Evolutionary conservation across 2,329 filamentous ascomycete genomes (phyloP), one percentile per base, ranked within the genome.

Genomic region (Penicillium brasilianum): DNA sequence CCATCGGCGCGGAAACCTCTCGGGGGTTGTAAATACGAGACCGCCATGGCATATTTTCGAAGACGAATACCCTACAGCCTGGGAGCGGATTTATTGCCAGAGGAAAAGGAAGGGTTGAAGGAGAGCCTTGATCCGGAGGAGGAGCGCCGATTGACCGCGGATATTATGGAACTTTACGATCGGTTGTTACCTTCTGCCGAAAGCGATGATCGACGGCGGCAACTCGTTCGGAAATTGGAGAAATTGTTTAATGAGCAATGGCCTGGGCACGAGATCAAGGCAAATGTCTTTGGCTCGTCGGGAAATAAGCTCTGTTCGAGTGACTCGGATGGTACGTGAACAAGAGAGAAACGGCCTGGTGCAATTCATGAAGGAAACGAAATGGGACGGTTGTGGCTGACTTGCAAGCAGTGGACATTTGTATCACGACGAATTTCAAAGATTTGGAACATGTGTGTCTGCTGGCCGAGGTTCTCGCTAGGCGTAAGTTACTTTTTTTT

Each of bases 251-350:
- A 96, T 71, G 86, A 91, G 8, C 88, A 96, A 74, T 99, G 94
- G 92, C 95, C 95, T 1, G 92, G 91, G 1, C 90, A 92, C 71
- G 86, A 96, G 63, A 97, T 97, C 72, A 88, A 87, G 67, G 95
- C 97, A 37, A 90, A 95, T 75, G 87, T 98, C 16, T 99, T 99
- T 84, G 95, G 95, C n/a, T 98, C 95, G 5, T 98, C 95, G 4
- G 95, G 95, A 51, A 99, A 99, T 77, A 81, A 95, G 76, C 82
- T 99, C 59, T 97, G 93, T 78, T 97, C 94, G 36, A 93, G 92
- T 77, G 93, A 97, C 74, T 99, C 95, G 55, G 95, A 99, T 81
- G 92, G 93, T 97, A 82, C 71, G 88, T 71, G 37, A 32, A 52
- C 22, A 22, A 16, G 44, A 22, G 20, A 13, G 22, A 41, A 36